Evolutionary conservation across 2,329 filamentous ascomycete genomes (phyloP), one percentile per base, ranked within the genome.

Genomic region (Ascochyta pisi): DNA sequence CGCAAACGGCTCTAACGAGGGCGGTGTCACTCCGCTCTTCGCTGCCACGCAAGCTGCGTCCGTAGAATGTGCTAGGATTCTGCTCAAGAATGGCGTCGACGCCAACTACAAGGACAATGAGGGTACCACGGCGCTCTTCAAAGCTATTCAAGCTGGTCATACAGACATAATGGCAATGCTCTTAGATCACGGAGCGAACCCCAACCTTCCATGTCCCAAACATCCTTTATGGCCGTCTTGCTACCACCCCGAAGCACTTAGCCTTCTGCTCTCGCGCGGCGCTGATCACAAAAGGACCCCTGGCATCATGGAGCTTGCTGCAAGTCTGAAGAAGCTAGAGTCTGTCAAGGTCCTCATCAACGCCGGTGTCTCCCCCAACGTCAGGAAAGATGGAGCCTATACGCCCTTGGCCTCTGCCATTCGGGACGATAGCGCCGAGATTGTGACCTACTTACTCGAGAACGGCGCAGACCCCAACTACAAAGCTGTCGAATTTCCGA

Each of bases 321-420:
- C 83, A 5, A 84, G 83, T 54, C 78, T 86, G 66, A 88, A 89
- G 76, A 86, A 84, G 69, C 78, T 86, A 50, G 85, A 88, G 55
- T 83, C 84, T 0, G 82, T 88, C 10, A 78, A 79, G 22, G 78
- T 85, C 23, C 78, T 88, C 6, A 77, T 87, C 48, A 79, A 83
- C 26, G 81, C 83, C 0, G 83, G 84, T 12, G 83, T 87, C 16
- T 81, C 84, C 39, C 83, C 84, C 40, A 86, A 88, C 59, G 69
- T 77, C 12, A 85, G 84, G 62, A 87, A 87, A 68, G 87, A 89
- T 60, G 85, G 86, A 9, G 82, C 84, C 27, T 89, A 88, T 71
- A 89, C 87, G 0, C 86, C 87, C 0, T 77, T 89, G 0, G 89
- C 87, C 74, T 85, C 86, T 0, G 81, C 87, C 0, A 89, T 89